phyloP scores from a whole-genome alignment of 2,329 filamentous ascomycete genomes.

The Sarocladium strictum region DNA sequence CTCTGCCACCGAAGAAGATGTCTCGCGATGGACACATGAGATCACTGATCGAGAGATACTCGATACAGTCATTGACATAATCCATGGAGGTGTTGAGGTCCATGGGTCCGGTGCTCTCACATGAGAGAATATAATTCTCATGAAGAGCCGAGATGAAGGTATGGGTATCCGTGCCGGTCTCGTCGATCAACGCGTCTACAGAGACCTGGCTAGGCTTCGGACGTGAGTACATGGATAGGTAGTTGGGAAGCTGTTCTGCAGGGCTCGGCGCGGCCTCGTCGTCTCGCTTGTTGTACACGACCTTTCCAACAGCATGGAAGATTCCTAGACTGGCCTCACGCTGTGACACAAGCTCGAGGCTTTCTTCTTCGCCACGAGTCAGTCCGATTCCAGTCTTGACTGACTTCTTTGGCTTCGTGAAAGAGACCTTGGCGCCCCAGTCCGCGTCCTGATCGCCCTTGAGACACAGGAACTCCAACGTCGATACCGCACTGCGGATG shows the following conservation, averaged over 20 bases:
- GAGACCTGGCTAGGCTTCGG: slow-evolving; percentile 59
- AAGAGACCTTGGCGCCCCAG: slow-evolving; percentile 69
- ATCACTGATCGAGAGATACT: slow-evolving; percentile 81
- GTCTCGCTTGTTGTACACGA: slow-evolving; percentile 91
- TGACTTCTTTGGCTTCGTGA: slow-evolving; percentile 61
- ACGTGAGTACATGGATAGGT: slow-evolving; percentile 50
- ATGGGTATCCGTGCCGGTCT: slow-evolving; percentile 84
- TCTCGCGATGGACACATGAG: slow-evolving; percentile 71
- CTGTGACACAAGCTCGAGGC: slow-evolving; percentile 73
- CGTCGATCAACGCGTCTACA: slow-evolving; percentile 77
- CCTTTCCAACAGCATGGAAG: slow-evolving; percentile 92
- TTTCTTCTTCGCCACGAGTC: slow-evolving; percentile 74
- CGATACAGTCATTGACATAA: slow-evolving; percentile 77
- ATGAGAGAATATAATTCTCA: slow-evolving; percentile 89
- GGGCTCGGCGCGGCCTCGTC: slow-evolving; percentile 39
- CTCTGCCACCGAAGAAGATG: slow-evolving; percentile 58
- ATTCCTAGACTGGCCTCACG: slow-evolving; percentile 87
- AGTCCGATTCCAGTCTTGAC: slow-evolving; percentile 51
- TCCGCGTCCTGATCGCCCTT: slow-evolving; percentile 69
- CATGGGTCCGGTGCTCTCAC: slow-evolving; percentile 48
- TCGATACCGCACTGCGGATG: slow-evolving; percentile 85
- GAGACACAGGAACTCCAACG: slow-evolving; percentile 86
- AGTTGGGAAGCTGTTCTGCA: slow-evolving; percentile 52
- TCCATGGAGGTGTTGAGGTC: slow-evolving; percentile 62
- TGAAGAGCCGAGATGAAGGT: slow-evolving; percentile 88